These are phyloP conservation scores for Thalia dealbata DNA, from an alignment of 176 grass and related monocot genomes.

Conservation along the genomic window DNA sequence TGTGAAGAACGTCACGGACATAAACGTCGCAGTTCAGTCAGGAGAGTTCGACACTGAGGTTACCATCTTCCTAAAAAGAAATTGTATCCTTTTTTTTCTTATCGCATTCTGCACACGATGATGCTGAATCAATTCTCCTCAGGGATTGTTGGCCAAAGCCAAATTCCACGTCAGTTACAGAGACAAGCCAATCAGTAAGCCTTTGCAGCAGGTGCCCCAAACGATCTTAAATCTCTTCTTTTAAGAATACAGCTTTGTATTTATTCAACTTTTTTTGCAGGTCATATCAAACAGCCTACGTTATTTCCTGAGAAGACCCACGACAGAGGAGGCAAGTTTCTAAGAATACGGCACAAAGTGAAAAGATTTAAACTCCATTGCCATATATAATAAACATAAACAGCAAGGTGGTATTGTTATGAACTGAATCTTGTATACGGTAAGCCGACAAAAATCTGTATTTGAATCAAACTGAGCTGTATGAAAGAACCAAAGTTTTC, in stretches of 20 bases:
- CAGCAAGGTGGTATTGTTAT: neutral
- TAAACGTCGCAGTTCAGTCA: constrained; percentile 68
- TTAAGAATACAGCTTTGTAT: too few species aligned
- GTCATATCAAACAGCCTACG: constrained; percentile 86
- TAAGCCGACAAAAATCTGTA: neutral
- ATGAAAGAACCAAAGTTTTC: neutral
- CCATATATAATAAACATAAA: neutral
- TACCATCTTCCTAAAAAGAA: constrained; percentile 7
- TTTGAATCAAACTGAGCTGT: neutral
- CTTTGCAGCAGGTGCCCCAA: constrained; percentile 63
- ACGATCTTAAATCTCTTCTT: too few species aligned
- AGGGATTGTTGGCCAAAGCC: constrained; percentile 89
- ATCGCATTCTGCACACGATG: constrained; percentile 14
- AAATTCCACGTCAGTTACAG: constrained; percentile 95
- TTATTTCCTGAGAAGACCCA: constrained; percentile 84
- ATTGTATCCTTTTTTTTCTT: neutral
- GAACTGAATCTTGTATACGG: neutral
- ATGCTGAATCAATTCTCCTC: constrained; percentile 18
- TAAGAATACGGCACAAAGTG: constrained; percentile 17
- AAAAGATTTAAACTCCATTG: neutral
- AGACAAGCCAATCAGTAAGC: constrained; percentile 49
- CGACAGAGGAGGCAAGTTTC: constrained; percentile 75
- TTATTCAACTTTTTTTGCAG: constrained; percentile 10
- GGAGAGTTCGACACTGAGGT: constrained; percentile 95
- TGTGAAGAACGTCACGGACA: constrained; percentile 75